phyloP scores from a whole-genome alignment of 1,284 basidiomycete genomes.

The Microbotryum scabiosae region DNA sequence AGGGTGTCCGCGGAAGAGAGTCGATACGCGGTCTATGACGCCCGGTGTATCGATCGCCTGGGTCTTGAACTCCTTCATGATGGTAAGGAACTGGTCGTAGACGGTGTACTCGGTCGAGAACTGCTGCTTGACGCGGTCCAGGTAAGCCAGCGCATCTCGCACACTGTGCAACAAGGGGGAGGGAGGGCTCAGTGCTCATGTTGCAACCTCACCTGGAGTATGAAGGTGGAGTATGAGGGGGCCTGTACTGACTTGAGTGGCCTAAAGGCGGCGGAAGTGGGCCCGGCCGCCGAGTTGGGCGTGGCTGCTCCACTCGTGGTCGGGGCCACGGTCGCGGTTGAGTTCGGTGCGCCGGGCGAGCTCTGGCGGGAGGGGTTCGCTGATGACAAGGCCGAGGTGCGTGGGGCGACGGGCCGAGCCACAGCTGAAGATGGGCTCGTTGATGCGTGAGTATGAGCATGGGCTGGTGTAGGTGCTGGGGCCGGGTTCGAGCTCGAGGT shows the following conservation, averaged over 20 bases:
- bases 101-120: conserved; percentile 30
- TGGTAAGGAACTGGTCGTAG: conserved; percentile 54
- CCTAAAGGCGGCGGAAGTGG: conserved; percentile 11
- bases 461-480: too few relatives aligned
- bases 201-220: too few relatives aligned
- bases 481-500: too few relatives aligned
- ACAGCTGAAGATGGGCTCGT: too few relatives aligned
- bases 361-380: too few relatives aligned
- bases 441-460: too few relatives aligned
- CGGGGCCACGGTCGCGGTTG: conserved; percentile 76
- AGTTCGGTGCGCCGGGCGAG: conserved; percentile 69
- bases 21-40: conserved; percentile 93
- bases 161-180: conserved; percentile 1
- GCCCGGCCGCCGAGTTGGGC: too few relatives aligned
- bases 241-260: conserved; percentile 16
- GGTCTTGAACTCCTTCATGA: conserved; percentile 84
- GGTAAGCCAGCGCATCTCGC: conserved; percentile 21
- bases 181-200: too few relatives aligned
- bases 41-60: conserved; percentile 97
- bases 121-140: conserved; percentile 31
- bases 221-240: too few relatives aligned
- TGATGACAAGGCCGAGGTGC: too few relatives aligned
- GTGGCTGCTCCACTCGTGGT: conserved; percentile 48
- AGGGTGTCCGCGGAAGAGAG: conserved; percentile 88
- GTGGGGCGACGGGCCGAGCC: too few relatives aligned